Percentiles rank a stretch among this genome's conserved stretches.
phyloP scores from a whole-genome alignment of 1,284 basidiomycete genomes.

The Malassezia slooffiae region DNA sequence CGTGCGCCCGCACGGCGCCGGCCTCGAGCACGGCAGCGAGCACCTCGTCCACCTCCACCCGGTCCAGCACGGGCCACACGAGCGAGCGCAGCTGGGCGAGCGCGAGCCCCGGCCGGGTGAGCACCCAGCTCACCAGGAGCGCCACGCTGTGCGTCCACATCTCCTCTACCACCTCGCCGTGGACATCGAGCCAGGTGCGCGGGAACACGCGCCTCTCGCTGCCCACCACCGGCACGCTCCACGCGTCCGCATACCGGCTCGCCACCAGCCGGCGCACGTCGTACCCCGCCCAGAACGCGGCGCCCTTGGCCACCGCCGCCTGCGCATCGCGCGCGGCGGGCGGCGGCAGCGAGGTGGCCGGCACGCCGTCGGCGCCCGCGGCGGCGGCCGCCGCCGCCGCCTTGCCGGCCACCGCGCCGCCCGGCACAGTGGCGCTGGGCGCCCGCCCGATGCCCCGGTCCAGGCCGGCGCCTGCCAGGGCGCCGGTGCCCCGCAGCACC shows the following conservation, averaged over 20 bases:
- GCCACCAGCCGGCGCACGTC: conserved; percentile 8
- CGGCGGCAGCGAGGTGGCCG: no score
- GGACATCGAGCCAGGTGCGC: conserved; percentile 5
- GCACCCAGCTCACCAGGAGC: neutral
- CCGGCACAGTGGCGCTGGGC: neutral
- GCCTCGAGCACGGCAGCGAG: neutral
- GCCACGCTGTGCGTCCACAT: conserved; percentile 4
- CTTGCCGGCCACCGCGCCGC: neutral
- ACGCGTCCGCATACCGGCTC: neutral
- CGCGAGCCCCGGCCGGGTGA: conserved; percentile 6
- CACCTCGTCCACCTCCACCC: conserved; percentile 5
- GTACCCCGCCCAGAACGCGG: conserved; percentile 2
- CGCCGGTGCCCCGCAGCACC: neutral
- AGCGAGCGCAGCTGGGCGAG: conserved; percentile 4
- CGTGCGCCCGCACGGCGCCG: neutral
- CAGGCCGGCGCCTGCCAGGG: neutral
- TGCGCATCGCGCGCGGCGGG: no score
- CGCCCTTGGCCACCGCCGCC: neutral
- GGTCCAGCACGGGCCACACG: conserved; percentile 2
- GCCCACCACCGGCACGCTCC: conserved; percentile 1
- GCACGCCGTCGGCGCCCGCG: neutral
- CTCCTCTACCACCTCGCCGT: neutral
- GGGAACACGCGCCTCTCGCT: conserved; percentile 1
- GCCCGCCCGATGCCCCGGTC: neutral
- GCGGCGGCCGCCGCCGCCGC: neutral